Conservation (phyloP, 305 asterid genomes). For the Rubia balearica region DNA sequence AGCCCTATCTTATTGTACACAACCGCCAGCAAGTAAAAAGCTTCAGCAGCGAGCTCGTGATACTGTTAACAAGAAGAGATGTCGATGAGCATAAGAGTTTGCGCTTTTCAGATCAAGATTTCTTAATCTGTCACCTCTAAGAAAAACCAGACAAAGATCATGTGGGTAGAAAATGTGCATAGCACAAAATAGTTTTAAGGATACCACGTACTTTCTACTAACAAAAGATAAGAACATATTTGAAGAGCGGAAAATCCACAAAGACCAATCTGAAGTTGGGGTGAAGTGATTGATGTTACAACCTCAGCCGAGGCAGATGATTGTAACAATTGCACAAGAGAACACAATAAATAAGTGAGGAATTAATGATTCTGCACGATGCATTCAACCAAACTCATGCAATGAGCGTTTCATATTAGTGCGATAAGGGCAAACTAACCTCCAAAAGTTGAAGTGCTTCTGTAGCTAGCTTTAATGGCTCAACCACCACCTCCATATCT, state of each 20-base stretch:
- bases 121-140: background rate
- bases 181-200: too few relatives aligned
- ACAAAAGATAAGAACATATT: too few relatives aligned
- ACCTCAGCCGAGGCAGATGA: background rate
- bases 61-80: slow-evolving; percentile 37
- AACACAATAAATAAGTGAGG: background rate
- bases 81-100: background rate
- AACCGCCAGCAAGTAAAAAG: slow-evolving; percentile 80
- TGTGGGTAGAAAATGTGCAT: too few relatives aligned
- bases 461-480: slow-evolving; percentile 77
- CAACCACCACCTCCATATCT: slow-evolving; percentile 59
- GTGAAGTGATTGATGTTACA: background rate
- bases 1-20: slow-evolving; percentile 64
- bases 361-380: background rate
- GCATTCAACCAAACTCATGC: background rate
- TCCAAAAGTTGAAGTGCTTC: slow-evolving; percentile 76
- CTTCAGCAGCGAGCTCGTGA: slow-evolving; percentile 84
- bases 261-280: background rate
- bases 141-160: too few relatives aligned
- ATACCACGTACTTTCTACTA: too few relatives aligned
- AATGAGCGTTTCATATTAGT: background rate
- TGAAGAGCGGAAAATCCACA: background rate
- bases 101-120: background rate
- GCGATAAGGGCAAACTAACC: slow-evolving; percentile 40
- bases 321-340: background rate